Conservation (phyloP, 768 basidiomycete species). For the Cystobasidium onofrii region DNA sequence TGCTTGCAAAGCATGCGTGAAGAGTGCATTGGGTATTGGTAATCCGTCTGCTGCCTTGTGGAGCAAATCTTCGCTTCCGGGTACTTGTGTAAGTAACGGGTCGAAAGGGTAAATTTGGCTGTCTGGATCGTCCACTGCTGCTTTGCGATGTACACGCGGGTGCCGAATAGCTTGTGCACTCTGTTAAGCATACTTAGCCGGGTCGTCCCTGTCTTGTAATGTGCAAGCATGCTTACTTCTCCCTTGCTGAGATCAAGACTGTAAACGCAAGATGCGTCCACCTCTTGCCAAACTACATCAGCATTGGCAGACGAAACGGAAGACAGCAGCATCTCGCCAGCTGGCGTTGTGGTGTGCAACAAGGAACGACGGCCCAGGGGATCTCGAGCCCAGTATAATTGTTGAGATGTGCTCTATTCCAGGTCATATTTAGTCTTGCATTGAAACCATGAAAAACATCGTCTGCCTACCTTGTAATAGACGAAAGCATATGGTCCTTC, state of each 20-base stretch:
- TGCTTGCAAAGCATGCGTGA: conserved; percentile 31
- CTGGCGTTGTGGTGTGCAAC: conserved; percentile 44
- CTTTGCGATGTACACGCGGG: not conserved
- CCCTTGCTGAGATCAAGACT: not conserved
- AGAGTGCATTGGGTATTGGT: not conserved
- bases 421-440: no score
- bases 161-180: not conserved
- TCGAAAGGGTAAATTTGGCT: conserved; percentile 37
- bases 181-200: not conserved
- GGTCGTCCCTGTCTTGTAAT: not conserved
- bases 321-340: not conserved
- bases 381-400: conserved; percentile 68
- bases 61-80: conserved; percentile 39
- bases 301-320: not conserved
- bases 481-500: conserved; percentile 87
- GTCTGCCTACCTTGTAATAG: conserved; percentile 69
- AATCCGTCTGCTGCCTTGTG: not conserved
- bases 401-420: conserved; percentile 33
- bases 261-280: not conserved
- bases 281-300: not conserved
- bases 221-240: no score
- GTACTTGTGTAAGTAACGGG: conserved; percentile 41
- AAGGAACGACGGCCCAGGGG: conserved; percentile 81
- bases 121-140: not conserved
- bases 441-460: no score